Percentiles rank a stretch among this genome's conserved stretches.
Conservation (phyloP, 169 alveolate species). For the Sarcocystis neurona region DNA sequence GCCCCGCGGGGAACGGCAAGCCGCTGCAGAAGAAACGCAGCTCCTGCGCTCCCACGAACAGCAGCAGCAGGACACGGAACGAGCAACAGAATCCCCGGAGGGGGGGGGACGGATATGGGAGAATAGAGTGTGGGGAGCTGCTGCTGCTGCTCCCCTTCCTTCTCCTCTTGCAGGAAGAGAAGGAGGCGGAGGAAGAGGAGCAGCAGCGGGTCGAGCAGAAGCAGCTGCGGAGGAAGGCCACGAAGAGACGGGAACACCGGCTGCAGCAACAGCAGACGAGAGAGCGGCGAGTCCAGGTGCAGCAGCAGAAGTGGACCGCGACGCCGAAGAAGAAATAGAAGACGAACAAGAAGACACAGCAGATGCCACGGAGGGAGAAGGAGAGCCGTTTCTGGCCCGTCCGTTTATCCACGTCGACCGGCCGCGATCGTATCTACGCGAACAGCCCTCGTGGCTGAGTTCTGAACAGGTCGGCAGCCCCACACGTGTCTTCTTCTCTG, state of each 20-base stretch:
- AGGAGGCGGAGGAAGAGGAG: neutral
- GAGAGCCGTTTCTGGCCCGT: conserved; percentile 9
- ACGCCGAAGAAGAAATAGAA: neutral
- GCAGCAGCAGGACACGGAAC: too few species aligned
- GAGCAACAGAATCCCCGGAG: too few species aligned
- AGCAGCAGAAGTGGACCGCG: neutral
- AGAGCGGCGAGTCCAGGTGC: neutral
- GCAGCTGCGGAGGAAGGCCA: neutral
- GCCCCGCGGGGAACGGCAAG: too few species aligned
- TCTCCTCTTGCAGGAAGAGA: neutral
- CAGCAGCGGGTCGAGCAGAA: neutral
- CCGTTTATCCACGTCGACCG: conserved; percentile 5
- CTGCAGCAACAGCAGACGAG: neutral
- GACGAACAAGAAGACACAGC: neutral
- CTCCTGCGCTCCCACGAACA: too few species aligned
- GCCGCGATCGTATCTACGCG: neutral
- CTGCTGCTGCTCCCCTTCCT: neutral
- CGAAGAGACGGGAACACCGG: neutral
- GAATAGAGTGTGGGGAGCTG: neutral
- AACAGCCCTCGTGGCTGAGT: neutral
- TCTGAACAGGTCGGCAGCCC: conserved; percentile 14
- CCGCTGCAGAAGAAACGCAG: too few species aligned
- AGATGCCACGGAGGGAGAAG: neutral
- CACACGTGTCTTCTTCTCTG: neutral
- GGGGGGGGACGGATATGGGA: too few species aligned